phyloP scores from a whole-genome alignment of 495 filamentous ascomycete species.

The Penicillium crystallinum region DNA sequence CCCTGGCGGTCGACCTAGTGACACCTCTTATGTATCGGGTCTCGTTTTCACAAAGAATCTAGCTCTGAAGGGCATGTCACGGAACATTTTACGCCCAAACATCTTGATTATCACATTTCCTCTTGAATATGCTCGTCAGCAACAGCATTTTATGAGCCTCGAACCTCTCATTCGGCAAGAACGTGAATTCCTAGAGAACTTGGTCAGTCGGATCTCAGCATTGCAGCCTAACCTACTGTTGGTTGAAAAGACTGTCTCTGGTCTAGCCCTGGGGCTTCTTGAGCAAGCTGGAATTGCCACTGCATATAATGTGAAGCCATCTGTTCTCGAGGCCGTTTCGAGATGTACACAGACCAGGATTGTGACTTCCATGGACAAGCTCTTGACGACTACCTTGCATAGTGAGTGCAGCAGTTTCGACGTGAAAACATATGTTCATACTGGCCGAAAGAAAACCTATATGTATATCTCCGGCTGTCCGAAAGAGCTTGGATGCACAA shows the following conservation, averaged over 20 bases:
- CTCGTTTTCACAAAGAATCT: constrained; percentile 97
- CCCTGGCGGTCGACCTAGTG: constrained; percentile 78
- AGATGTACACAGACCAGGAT: constrained; percentile 85
- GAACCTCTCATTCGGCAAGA: constrained; percentile 97
- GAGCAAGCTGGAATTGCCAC: constrained; percentile 85
- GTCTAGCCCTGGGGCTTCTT: constrained; percentile 81
- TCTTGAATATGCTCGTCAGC: constrained; percentile 91
- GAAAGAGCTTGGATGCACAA: constrained; percentile 93
- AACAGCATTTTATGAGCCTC: constrained; percentile 96
- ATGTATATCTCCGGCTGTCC: constrained; percentile 90
- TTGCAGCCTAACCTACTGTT: constrained; percentile 79
- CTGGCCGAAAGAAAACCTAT: constrained; percentile 83
- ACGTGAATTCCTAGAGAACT: constrained; percentile 86
- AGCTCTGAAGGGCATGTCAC: constrained; percentile 90
- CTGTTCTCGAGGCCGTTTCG: constrained; percentile 91
- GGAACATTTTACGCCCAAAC: constrained; percentile 75
- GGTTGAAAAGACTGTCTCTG: constrained; percentile 85
- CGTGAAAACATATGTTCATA: constrained; percentile 87
- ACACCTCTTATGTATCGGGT: constrained; percentile 91
- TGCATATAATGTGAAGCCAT: constrained; percentile 91
- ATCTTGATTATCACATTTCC: constrained; percentile 93
- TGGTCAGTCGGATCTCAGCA: constrained; percentile 86
- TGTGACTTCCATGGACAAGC: constrained; percentile 92
- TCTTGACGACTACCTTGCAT: constrained; percentile 72
- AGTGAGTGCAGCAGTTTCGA: constrained; percentile 84